phyloP scores from a whole-genome alignment of 2,329 filamentous ascomycete species.

The Esteya vermicola region DNA sequence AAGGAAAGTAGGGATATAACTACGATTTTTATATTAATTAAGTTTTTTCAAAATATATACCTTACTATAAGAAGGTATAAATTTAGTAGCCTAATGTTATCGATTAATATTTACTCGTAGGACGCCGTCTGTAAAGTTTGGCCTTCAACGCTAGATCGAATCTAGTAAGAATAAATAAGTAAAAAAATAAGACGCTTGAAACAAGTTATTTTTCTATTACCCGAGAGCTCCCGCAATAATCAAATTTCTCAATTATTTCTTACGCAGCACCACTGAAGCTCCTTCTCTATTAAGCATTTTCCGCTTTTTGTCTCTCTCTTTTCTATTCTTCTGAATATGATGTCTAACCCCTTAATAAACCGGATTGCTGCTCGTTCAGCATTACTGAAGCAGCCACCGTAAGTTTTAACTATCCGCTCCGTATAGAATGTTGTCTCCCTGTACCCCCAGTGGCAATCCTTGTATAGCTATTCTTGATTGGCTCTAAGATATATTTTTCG shows the following conservation, averaged over 20 bases:
- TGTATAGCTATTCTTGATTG: background rate
- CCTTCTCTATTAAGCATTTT: too few relatives aligned
- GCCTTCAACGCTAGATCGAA: too few relatives aligned
- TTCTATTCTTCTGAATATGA: slow-evolving; percentile 28
- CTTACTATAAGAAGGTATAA: too few relatives aligned
- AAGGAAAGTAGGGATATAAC: too few relatives aligned
- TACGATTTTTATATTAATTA: too few relatives aligned
- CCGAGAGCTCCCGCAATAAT: slow-evolving; percentile 9
- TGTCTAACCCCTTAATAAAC: slow-evolving; percentile 47
- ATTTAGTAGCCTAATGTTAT: too few relatives aligned
- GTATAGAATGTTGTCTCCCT: slow-evolving; percentile 1
- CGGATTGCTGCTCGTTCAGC: slow-evolving; percentile 42
- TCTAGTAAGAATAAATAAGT: too few relatives aligned
- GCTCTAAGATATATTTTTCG: slow-evolving; percentile 6
- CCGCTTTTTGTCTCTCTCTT: too few relatives aligned
- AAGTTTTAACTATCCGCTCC: background rate
- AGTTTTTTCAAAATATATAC: too few relatives aligned
- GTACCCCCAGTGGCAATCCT: background rate
- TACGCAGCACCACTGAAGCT: background rate
- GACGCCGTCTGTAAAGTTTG: too few relatives aligned
- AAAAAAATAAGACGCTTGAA: background rate
- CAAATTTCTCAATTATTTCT: background rate
- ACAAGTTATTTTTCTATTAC: slow-evolving; percentile 5
- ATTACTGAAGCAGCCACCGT: slow-evolving; percentile 24
- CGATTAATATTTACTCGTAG: too few relatives aligned